phyloP scores from a whole-genome alignment of 257 asterid species.

The Oldenlandia corymbosa region DNA sequence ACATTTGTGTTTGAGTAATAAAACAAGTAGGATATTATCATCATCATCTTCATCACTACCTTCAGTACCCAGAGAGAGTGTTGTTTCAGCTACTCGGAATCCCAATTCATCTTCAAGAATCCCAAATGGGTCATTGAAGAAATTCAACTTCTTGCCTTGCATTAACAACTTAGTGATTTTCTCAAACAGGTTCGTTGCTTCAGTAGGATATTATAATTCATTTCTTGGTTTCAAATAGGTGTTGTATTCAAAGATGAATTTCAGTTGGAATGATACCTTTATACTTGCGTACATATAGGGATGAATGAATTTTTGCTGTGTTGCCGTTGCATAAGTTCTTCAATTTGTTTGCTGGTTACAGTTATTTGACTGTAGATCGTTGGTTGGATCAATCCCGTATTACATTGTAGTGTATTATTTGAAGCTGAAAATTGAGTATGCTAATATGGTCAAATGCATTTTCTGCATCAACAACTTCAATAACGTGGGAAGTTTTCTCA shows the following conservation, averaged over 20 bases:
- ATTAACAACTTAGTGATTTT: slow-evolving; percentile 5
- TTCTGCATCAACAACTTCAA: background rate
- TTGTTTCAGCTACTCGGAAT: no score
- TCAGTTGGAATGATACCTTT: background rate
- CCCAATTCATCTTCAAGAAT: slow-evolving; percentile 16
- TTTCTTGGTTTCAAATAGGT: background rate
- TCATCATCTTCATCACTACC: no score
- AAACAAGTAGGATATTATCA: background rate
- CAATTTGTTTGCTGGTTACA: background rate
- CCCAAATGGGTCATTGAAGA: slow-evolving; percentile 30
- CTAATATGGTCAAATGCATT: slow-evolving; percentile 3
- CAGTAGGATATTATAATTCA: background rate
- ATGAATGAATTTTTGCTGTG: background rate
- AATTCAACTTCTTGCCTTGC: slow-evolving; percentile 18
- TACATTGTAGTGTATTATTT: background rate
- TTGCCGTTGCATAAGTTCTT: background rate
- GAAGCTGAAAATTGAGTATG: background rate
- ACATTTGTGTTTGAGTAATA: background rate
- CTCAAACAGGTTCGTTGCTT: slow-evolving; percentile 45
- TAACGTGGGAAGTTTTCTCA: background rate
- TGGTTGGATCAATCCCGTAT: background rate
- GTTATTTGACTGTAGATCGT: background rate
- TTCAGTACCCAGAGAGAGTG: no score
- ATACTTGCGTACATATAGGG: background rate
- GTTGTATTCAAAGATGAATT: background rate